Evolutionary conservation across 139 green algal species (phyloP).

Genomic region (Limnomonas spitsbergensis): DNA sequence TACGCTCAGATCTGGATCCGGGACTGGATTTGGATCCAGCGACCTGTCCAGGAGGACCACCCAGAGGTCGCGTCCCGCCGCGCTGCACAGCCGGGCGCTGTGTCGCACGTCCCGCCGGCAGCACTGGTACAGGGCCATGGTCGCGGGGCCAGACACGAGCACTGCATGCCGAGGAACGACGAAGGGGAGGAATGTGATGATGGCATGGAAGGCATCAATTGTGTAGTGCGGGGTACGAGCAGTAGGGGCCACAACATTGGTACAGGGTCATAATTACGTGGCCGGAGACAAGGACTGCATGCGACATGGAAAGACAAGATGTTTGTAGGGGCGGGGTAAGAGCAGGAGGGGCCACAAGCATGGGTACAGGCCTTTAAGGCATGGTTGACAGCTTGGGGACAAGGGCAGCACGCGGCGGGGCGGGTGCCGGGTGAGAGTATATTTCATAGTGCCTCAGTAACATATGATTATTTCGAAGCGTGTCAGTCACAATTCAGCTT

Average conservation of each 20-base stretch:
- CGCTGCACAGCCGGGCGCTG: slow-evolving; percentile 13
- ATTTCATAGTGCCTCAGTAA: too few species aligned
- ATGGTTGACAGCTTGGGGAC: too few species aligned
- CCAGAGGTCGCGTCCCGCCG: background rate
- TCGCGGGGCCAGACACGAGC: slow-evolving; percentile 12
- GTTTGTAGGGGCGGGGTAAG: background rate
- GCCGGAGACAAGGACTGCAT: background rate
- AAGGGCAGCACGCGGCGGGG: too few species aligned
- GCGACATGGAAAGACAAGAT: background rate
- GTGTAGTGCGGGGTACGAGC: too few species aligned
- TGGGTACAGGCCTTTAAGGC: too few species aligned
- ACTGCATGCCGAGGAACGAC: background rate
- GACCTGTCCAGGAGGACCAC: background rate
- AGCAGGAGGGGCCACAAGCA: too few species aligned
- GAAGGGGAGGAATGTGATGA: background rate
- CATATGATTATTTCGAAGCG: too few species aligned
- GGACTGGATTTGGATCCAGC: too few species aligned
- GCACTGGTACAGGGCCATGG: slow-evolving; percentile 27
- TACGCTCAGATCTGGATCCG: too few species aligned
- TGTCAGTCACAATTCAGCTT: too few species aligned
- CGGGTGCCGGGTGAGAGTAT: too few species aligned
- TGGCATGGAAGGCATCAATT: too few species aligned
- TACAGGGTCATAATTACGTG: background rate
- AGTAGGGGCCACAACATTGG: background rate
- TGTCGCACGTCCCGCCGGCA: background rate